These are phyloP conservation scores for Gossypium rotundifolium DNA, from an alignment of 345 rosid genomes.

Conservation along the genomic window DNA sequence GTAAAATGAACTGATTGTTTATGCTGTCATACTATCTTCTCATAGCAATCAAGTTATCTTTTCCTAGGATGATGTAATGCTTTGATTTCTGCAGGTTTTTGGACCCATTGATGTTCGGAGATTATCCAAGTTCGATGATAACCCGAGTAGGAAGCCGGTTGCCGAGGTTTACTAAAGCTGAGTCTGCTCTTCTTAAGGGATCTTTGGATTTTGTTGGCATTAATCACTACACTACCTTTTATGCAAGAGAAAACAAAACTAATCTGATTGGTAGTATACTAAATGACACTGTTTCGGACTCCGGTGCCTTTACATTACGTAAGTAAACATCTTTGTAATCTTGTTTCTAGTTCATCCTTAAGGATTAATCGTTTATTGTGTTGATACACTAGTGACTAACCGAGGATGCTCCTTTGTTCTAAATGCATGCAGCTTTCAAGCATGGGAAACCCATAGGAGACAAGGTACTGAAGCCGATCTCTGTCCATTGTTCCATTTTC, in stretches of 20 bases:
- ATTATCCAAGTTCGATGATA: constrained; percentile 84
- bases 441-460: constrained; percentile 54
- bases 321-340: constrained; percentile 18
- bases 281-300: constrained; percentile 66
- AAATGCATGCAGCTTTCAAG: constrained; percentile 52
- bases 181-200: constrained; percentile 60
- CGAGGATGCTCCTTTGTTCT: not conserved
- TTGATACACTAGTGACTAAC: constrained; percentile 6
- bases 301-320: constrained; percentile 78
- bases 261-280: constrained; percentile 36
- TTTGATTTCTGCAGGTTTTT: constrained; percentile 52
- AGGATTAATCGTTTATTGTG: not conserved
- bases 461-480: constrained; percentile 36
- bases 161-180: constrained; percentile 55
- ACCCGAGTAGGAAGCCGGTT: constrained; percentile 66
- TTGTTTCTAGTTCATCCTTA: not conserved
- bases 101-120: constrained; percentile 81
- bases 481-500: not conserved
- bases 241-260: constrained; percentile 39
- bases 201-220: constrained; percentile 91
- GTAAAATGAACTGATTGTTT: not conserved
- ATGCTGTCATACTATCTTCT: not conserved
- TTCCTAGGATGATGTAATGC: not conserved
- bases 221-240: constrained; percentile 87
- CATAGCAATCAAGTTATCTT: not conserved